Conservation (phyloP, 768 basidiomycete species). For the Melanogaster broomeanus region DNA sequence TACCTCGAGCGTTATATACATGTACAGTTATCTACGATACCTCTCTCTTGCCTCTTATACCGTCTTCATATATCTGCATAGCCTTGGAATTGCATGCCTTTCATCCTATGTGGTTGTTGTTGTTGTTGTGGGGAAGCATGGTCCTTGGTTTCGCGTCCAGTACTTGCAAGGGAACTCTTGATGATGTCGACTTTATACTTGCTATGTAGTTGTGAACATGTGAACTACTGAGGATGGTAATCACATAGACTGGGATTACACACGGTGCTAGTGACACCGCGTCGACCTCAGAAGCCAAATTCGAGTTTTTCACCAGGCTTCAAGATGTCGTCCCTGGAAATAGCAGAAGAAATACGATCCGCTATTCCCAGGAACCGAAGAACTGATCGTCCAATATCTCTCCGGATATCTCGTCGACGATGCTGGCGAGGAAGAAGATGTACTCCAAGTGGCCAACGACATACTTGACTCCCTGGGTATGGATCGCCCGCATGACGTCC, state of each 20-base stretch:
- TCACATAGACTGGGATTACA: too few relatives aligned
- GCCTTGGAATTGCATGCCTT: neutral
- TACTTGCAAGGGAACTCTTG: too few relatives aligned
- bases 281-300: too few relatives aligned
- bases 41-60: slow-evolving; percentile 14
- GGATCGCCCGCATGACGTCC: slow-evolving; percentile 56
- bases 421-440: slow-evolving; percentile 85
- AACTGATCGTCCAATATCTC: slow-evolving; percentile 83
- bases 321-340: slow-evolving; percentile 70
- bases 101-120: neutral
- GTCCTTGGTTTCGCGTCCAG: too few relatives aligned
- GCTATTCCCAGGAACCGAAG: slow-evolving; percentile 77
- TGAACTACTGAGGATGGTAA: neutral
- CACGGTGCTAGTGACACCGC: too few relatives aligned
- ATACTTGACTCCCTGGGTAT: slow-evolving; percentile 79
- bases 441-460: slow-evolving; percentile 71
- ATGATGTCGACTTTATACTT: too few relatives aligned
- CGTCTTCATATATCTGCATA: neutral
- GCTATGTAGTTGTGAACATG: too few relatives aligned
- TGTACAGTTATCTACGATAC: slow-evolving; percentile 25
- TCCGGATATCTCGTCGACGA: slow-evolving; percentile 89
- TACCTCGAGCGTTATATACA: slow-evolving; percentile 9
- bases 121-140: too few relatives aligned
- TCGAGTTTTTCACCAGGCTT: neutral
- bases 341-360: slow-evolving; percentile 75